phyloP scores from a whole-genome alignment of 805 yeast genomes.

The Lipomyces kockii region DNA sequence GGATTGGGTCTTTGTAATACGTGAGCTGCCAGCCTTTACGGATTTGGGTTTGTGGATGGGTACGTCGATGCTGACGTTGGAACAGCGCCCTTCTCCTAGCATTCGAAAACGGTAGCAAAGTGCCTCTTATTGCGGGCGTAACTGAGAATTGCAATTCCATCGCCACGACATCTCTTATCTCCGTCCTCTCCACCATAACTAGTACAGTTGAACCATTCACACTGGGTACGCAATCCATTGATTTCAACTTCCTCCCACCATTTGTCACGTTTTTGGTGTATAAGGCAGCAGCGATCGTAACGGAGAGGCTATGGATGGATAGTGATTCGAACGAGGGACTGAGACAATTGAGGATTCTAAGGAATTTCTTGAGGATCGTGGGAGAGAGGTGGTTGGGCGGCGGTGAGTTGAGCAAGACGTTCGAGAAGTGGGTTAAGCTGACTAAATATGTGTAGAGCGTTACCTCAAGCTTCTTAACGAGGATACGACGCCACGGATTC shows the following conservation, averaged over 20 bases:
- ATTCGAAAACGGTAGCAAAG: neutral
- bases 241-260: neutral
- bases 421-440: neutral
- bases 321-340: neutral
- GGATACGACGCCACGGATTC: neutral
- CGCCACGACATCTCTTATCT: neutral
- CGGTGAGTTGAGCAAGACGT: neutral
- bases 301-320: neutral
- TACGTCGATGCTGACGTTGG: neutral
- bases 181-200: neutral
- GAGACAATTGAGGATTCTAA: neutral
- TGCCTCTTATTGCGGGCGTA: neutral
- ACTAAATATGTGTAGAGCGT: neutral
- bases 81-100: neutral
- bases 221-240: neutral
- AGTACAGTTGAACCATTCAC: neutral
- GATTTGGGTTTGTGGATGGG: neutral
- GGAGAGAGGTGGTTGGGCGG: neutral
- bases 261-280: neutral
- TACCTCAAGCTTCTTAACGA: neutral
- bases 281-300: neutral
- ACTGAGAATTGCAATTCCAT: neutral
- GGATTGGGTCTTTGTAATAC: neutral
- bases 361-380: neutral
- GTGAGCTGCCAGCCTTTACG: neutral